These are phyloP conservation scores for Orychophragmus violaceus DNA, from an alignment of 345 rosid genomes.

Conservation along the genomic window DNA sequence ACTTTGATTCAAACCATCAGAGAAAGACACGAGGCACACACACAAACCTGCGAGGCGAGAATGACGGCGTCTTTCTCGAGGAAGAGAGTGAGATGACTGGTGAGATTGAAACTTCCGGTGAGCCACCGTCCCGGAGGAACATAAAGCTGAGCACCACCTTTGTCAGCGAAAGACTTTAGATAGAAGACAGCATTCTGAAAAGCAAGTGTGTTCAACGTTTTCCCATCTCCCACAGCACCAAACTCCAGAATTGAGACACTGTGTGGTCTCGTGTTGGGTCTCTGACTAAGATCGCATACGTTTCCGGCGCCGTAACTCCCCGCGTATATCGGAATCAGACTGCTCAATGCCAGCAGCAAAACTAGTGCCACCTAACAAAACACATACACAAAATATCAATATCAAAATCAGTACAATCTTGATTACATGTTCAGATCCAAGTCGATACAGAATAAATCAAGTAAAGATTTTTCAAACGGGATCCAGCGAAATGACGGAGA, in stretches of 20 bases:
- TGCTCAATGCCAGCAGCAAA: conserved; percentile 21
- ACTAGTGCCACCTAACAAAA: conserved; percentile 16
- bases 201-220: conserved; percentile 47
- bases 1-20: background rate
- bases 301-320: background rate
- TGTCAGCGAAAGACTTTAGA: conserved; percentile 41
- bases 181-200: conserved; percentile 44
- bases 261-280: conserved; percentile 30
- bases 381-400: background rate
- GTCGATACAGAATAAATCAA: background rate
- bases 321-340: conserved; percentile 6
- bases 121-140: conserved; percentile 50
- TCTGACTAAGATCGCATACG: conserved; percentile 15
- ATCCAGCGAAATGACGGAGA: conserved; percentile 8
- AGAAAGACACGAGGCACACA: too few relatives aligned
- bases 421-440: conserved; percentile 16
- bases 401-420: background rate
- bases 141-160: conserved; percentile 51
- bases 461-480: background rate
- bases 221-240: conserved; percentile 49
- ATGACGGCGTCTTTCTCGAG: conserved; percentile 44
- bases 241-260: conserved; percentile 42
- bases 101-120: conserved; percentile 46
- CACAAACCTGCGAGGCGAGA: conserved; percentile 46
- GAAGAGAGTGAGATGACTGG: conserved; percentile 50